Percentiles rank a stretch among this genome's conserved stretches.
Evolutionary conservation across 2,329 filamentous ascomycete species (phyloP).

Genomic region (Aureobasidium sp.): DNA sequence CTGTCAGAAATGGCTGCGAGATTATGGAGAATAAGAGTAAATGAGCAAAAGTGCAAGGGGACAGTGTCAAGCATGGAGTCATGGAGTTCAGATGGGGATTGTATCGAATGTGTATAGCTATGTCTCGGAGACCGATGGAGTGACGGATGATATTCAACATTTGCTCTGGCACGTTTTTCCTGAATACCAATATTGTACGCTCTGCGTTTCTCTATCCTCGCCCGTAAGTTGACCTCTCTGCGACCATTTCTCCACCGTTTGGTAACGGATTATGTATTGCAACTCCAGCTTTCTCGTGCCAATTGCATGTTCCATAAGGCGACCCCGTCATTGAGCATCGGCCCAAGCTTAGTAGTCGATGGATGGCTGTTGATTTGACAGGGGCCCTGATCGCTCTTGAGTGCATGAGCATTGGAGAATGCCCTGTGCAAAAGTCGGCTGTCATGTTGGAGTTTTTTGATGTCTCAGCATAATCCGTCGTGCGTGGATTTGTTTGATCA

Average conservation of each 20-base stretch:
- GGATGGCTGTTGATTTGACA: neutral
- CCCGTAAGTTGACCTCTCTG: neutral
- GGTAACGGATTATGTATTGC: too few relatives aligned
- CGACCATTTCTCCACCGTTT: too few relatives aligned
- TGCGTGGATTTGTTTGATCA: too few relatives aligned
- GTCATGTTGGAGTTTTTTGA: neutral
- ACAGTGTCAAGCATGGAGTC: slow-evolving; percentile 15
- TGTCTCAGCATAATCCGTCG: neutral
- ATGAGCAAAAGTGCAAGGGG: neutral
- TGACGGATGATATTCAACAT: neutral
- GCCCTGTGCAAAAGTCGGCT: neutral
- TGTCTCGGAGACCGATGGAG: neutral
- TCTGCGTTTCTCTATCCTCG: neutral
- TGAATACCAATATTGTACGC: neutral
- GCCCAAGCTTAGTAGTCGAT: neutral
- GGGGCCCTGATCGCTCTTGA: too few relatives aligned
- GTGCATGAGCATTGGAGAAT: too few relatives aligned
- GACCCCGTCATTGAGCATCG: neutral
- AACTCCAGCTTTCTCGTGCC: too few relatives aligned
- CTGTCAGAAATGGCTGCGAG: slow-evolving; percentile 88
- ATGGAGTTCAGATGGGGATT: slow-evolving; percentile 1
- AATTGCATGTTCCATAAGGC: too few relatives aligned
- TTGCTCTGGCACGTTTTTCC: neutral
- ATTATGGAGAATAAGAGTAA: slow-evolving; percentile 52
- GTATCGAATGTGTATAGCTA: slow-evolving; percentile 13